Percentiles rank a stretch among this genome's conserved stretches.
These are phyloP conservation scores for Rhododendron williamsianum DNA, from an alignment of 148 eudicot genomes.

Conservation along the genomic window DNA sequence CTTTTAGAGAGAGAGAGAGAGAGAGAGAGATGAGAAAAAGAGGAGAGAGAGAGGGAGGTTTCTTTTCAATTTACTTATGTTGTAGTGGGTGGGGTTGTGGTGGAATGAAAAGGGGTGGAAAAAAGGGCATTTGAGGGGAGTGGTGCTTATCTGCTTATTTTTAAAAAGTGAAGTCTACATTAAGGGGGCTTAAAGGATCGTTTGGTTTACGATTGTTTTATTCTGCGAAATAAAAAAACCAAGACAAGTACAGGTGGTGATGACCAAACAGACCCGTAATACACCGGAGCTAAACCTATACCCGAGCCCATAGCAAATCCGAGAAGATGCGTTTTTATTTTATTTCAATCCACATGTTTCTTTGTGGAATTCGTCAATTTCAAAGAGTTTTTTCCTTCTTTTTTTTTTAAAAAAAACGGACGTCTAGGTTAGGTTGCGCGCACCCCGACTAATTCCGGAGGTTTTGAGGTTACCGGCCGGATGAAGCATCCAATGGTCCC, in stretches of 20 bases:
- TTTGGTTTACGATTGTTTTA: background rate
- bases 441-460: too few species aligned
- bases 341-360: too few species aligned
- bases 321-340: background rate
- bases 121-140: background rate
- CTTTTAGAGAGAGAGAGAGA: background rate
- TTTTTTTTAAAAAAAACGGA: too few species aligned
- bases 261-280: background rate
- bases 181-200: background rate
- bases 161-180: background rate
- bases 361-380: background rate
- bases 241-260: background rate
- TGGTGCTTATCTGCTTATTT: background rate
- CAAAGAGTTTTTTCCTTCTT: background rate
- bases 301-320: background rate
- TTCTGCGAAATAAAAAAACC: background rate
- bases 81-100: constrained; percentile 1
- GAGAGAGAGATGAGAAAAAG: background rate
- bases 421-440: background rate
- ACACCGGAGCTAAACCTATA: background rate
- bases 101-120: background rate
- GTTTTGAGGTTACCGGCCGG: too few species aligned
- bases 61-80: background rate
- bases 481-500: background rate
- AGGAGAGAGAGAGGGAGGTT: background rate